phyloP scores from a whole-genome alignment of 345 rosid genomes.

The Lumnitzera littorea region DNA sequence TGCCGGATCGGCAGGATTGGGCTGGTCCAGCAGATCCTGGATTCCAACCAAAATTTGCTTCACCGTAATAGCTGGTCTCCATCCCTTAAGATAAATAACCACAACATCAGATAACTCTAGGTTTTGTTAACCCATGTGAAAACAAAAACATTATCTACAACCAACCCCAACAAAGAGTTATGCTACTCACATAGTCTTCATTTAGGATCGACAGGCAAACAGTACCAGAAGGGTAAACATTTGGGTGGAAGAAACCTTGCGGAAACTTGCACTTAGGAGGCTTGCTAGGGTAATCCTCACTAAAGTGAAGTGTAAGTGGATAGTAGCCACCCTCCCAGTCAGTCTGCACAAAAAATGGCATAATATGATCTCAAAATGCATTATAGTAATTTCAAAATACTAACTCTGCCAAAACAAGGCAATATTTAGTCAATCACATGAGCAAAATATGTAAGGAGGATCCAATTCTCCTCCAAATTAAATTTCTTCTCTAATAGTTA shows the following conservation, averaged over 20 bases:
- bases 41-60: slow-evolving; percentile 79
- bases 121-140: too few species aligned
- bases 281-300: slow-evolving; percentile 90
- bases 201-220: slow-evolving; percentile 84
- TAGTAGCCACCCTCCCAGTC: slow-evolving; percentile 88
- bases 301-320: slow-evolving; percentile 66
- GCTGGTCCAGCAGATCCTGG: slow-evolving; percentile 77
- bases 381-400: too few species aligned
- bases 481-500: too few species aligned
- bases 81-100: slow-evolving; percentile 35
- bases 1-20: slow-evolving; percentile 75
- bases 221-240: slow-evolving; percentile 88
- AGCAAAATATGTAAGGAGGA: too few species aligned
- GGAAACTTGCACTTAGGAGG: slow-evolving; percentile 90
- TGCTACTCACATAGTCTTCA: slow-evolving; percentile 57
- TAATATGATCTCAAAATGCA: too few species aligned
- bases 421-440: too few species aligned
- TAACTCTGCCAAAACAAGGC: too few species aligned
- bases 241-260: slow-evolving; percentile 75
- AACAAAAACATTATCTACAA: too few species aligned
- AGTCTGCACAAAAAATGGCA: slow-evolving; percentile 35
- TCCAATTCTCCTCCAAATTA: too few species aligned
- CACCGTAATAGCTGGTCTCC: slow-evolving; percentile 89
- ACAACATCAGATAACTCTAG: not conserved
- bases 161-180: slow-evolving; percentile 1